Evolutionary conservation across 495 filamentous ascomycete species (phyloP), one percentile per base, ranked within the genome.

Genomic region (Hypoxylon fuscum): DNA sequence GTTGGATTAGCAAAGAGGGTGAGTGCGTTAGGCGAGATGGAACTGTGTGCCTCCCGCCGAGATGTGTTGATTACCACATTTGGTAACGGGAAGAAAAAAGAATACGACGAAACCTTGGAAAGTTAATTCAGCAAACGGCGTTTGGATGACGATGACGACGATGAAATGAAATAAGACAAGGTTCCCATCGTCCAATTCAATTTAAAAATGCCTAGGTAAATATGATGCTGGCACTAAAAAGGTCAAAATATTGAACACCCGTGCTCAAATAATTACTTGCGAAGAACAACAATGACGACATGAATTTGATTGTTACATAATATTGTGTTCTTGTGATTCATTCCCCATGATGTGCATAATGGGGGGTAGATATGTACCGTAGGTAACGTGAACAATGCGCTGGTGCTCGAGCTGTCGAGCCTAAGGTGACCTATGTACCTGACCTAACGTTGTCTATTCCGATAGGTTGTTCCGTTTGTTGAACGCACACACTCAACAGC

Each of bases 251-350:
- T 38, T 38, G 35, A 38, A 15, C 5, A 14, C 35, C 35, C 35
- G 12, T 35, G 35, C n/a, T 15, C 11, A 38, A 40, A 20, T 14
- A 21, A 51, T 46, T 52, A 41, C 46, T 47, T 63, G 60, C 20
- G 47, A 45, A 41, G 2, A 52, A 41, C n/a, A n/a, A 57, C 47
- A 63, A 64, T 64, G 60, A 64, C 60, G 60, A 64, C 60, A 64
- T 64, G 31, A 20, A 52, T 12, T 52, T 51, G 21, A 14, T 18
- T 20, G 5, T 18, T 41, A 5, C 37, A 41, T 41, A 15, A 22
- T 14, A 10, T 23, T 31, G 32, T 35, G 32, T 35, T 35, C 32
- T 35, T 35, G 32, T 35, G 32, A 35, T 35, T 35, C 4, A 35
- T 35, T 41, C 3, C 17, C 3, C 17, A 27, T 14, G 12, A 20